Evolutionary conservation across 306 rosid species (phyloP).

Genomic region (Pyrus communis): DNA sequence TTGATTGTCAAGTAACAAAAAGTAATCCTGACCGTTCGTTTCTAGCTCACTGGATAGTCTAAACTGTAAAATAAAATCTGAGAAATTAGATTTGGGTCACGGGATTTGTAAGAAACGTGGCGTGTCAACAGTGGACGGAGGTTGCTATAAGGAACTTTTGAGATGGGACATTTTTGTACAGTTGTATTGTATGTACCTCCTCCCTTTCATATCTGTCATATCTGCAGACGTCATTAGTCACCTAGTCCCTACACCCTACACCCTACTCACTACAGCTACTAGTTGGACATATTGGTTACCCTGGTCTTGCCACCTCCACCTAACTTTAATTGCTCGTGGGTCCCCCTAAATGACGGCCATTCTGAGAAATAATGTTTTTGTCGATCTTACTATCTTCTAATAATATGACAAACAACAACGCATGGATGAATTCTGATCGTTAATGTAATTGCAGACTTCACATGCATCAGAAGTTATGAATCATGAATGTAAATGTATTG

Average conservation of each 20-base stretch:
- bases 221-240: background rate
- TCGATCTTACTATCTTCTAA: no score
- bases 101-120: background rate
- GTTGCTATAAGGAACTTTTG: constrained; percentile 5
- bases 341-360: background rate
- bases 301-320: background rate
- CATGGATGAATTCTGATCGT: no score
- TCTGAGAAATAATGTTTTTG: background rate
- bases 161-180: constrained; percentile 1
- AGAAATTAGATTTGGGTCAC: no score
- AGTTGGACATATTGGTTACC: background rate
- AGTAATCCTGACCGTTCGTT: no score
- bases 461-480: background rate
- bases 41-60: no score
- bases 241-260: background rate
- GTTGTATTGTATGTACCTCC: background rate
- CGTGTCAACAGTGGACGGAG: background rate
- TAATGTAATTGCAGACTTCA: background rate
- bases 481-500: background rate
- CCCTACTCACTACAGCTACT: background rate
- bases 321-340: background rate
- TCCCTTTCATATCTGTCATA: background rate
- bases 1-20: no score
- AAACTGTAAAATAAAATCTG: no score
- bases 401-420: no score